Percentiles rank a stretch among this genome's conserved stretches.
Evolutionary conservation across 495 filamentous ascomycete species (phyloP).

Genomic region (Neurospora sp.): DNA sequence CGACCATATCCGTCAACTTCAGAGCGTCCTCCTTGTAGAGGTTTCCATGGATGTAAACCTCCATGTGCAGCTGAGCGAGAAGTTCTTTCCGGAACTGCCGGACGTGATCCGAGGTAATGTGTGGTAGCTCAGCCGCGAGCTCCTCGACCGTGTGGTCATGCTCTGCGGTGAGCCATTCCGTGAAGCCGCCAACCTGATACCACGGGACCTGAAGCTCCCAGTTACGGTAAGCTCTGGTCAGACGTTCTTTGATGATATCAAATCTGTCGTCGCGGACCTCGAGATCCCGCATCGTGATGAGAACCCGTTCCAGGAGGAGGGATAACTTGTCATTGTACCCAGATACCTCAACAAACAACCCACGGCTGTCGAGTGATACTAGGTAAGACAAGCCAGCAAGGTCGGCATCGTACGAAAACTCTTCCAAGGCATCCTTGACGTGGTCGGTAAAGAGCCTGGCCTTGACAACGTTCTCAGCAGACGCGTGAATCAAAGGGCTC

Average conservation of each 20-base stretch:
- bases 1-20: constrained; percentile 71
- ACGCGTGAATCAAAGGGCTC: constrained; percentile 67
- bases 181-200: constrained; percentile 80
- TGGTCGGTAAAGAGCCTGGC: constrained; percentile 75
- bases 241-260: constrained; percentile 80
- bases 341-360: constrained; percentile 67
- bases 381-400: constrained; percentile 83
- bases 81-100: constrained; percentile 69
- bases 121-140: constrained; percentile 62
- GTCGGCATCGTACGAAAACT: constrained; percentile 96
- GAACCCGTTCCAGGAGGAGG: constrained; percentile 82
- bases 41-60: constrained; percentile 85
- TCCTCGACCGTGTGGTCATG: constrained; percentile 75
- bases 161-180: constrained; percentile 66
- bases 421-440: constrained; percentile 78
- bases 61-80: constrained; percentile 76
- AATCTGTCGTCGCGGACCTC: constrained; percentile 77
- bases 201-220: constrained; percentile 82
- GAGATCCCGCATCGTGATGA: constrained; percentile 77
- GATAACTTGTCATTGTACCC: constrained; percentile 97
- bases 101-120: constrained; percentile 64
- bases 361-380: constrained; percentile 56
- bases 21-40: constrained; percentile 92
- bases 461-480: constrained; percentile 68
- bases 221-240: constrained; percentile 68